Evolutionary conservation across 176 grass and related monocot genomes (phyloP), one percentile per base, ranked within the genome.

Genomic region (Neostapfia colusana): DNA sequence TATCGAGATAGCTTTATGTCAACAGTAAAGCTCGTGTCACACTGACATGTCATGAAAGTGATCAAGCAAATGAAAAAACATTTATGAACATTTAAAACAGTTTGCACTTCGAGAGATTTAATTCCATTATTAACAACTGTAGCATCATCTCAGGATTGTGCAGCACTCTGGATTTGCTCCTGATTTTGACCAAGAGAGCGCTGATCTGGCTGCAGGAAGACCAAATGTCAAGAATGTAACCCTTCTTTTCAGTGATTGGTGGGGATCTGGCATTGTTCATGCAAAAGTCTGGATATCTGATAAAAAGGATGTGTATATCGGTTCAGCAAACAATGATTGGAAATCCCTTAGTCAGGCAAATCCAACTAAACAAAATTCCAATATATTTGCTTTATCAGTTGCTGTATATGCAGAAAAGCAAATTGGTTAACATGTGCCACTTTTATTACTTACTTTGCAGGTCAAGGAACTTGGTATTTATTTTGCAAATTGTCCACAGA

Each of bases 241-340:
- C n/a, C 65, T 98, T 78, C 67, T 92, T 75, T 88, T 94, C 78
- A 81, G 67, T 25, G 75, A 98, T 72, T 98, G 91, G 88, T 94
- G 91, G 89, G 91, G 91, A 67, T 93, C 89, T 67, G 95, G 95
- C 8, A 74, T 98, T 78, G 46, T 94, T 51, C 95, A 94, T 85
- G 84, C 90, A 57, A 98, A 98, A 89, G 89, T 98, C 21, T 92
- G 95, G 95, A 93, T 98, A 91, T 92, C 89, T 5, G 95, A 98
- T 72, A 82, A 85, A 49, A 88, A 90, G 21, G 89, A 93, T 73
- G 67, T 98, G 67, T 97, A 98, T 65, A 85, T 98, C 23, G 95
- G 91, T 72, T 98, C 95, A 53, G 91, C 91, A 51, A 98, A 98
- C 72, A 98, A 98, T 26, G 95, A 94, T 38, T 98, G 95, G 95